phyloP scores from a whole-genome alignment of 805 yeast genomes.

The Spathaspora gorwiae region DNA sequence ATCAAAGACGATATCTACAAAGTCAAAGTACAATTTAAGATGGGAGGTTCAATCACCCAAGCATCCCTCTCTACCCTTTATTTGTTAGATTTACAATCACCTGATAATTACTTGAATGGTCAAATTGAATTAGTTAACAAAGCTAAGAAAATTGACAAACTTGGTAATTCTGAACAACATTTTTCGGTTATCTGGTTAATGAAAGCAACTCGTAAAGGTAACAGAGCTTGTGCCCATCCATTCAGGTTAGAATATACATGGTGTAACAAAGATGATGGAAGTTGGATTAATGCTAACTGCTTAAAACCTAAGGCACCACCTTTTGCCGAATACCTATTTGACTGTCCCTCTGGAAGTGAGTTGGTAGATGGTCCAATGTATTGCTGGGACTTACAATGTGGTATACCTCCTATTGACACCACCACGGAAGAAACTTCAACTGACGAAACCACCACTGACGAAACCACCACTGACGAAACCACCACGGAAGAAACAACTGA shows the following conservation, averaged over 20 bases:
- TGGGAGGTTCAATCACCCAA: slow-evolving; percentile 1
- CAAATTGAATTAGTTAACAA: background rate
- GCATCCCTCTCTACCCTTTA: slow-evolving; percentile 1
- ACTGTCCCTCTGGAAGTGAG: background rate
- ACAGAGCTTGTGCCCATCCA: background rate
- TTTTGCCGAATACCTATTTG: slow-evolving; percentile 1
- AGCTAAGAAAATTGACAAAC: background rate
- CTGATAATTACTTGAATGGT: slow-evolving; percentile 3
- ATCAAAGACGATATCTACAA: slow-evolving; percentile 1
- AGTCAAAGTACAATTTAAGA: slow-evolving; percentile 2
- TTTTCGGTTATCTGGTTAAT: slow-evolving; percentile 3
- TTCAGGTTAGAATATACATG: slow-evolving; percentile 1
- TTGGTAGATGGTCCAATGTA: slow-evolving; percentile 1
- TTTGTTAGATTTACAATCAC: background rate
- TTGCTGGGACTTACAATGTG: slow-evolving; percentile 1
- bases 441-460: background rate
- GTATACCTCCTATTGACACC: background rate
- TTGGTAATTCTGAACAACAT: slow-evolving; percentile 1
- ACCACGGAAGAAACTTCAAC: background rate
- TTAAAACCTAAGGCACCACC: background rate
- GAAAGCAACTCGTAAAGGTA: background rate
- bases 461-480: background rate
- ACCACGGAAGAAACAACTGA: background rate
- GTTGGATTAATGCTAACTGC: slow-evolving; percentile 2
- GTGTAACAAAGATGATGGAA: background rate